Conservation (phyloP, 2,329 filamentous ascomycete genomes). For the Nannizzia gypsea region DNA sequence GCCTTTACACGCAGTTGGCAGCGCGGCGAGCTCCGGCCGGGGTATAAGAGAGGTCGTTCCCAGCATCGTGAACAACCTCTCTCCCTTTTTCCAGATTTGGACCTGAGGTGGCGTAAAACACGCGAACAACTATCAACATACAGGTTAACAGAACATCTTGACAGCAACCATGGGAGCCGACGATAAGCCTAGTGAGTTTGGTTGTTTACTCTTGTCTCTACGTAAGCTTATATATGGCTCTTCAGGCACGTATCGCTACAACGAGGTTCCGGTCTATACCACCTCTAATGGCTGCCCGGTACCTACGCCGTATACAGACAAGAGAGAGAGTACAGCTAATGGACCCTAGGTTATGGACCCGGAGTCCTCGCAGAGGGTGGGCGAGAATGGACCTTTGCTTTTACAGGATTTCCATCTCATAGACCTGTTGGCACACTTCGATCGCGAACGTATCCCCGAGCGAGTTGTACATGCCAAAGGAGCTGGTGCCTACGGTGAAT, state of each 20-base stretch:
- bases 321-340: neutral
- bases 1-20: neutral
- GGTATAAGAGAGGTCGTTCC: neutral
- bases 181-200: conserved; percentile 18
- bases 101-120: neutral
- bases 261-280: conserved; percentile 48
- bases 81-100: too few species aligned
- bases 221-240: conserved; percentile 3
- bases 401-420: conserved; percentile 56
- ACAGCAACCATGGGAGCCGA: conserved; percentile 26
- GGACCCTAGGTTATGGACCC: conserved; percentile 38
- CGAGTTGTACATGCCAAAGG: conserved; percentile 6
- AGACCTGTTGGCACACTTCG: conserved; percentile 42
- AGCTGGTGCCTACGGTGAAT: conserved; percentile 5
- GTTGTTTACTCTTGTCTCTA: neutral
- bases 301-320: neutral
- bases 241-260: conserved; percentile 39
- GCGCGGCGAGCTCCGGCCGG: neutral
- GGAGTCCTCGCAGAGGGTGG: conserved; percentile 43
- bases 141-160: neutral
- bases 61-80: neutral
- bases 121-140: neutral
- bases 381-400: conserved; percentile 47
- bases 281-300: conserved; percentile 48
- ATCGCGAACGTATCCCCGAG: conserved; percentile 26